Conservation (phyloP, 2,329 filamentous ascomycete genomes). For the Stagonosporopsis chrysanthemi region DNA sequence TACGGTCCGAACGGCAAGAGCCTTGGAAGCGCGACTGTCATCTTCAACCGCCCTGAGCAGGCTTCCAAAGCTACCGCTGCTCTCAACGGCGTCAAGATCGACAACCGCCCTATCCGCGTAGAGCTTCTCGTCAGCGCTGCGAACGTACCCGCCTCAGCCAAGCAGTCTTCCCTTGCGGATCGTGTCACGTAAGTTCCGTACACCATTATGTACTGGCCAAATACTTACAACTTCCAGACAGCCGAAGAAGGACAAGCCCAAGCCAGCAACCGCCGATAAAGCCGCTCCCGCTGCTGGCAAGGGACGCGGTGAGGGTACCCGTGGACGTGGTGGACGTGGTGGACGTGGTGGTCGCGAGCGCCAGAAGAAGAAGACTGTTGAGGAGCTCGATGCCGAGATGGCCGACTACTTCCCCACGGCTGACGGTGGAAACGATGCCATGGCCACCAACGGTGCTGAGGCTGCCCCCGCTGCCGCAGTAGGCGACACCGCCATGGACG, state of each 20-base stretch:
- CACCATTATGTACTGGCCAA: not conserved
- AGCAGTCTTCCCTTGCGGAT: conserved; percentile 77
- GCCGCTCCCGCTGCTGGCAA: conserved; percentile 58
- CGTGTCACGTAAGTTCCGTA: conserved; percentile 73
- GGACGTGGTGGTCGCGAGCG: conserved; percentile 56
- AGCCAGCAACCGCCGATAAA: conserved; percentile 81
- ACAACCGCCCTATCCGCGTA: conserved; percentile 91
- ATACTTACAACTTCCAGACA: conserved; percentile 57
- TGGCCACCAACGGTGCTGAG: conserved; percentile 53
- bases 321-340: conserved; percentile 59
- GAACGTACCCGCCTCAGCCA: conserved; percentile 71
- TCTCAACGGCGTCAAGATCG: conserved; percentile 88
- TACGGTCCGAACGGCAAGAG: conserved; percentile 93
- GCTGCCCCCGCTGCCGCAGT: conserved; percentile 54
- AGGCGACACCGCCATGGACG: conserved; percentile 51
- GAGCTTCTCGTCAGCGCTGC: conserved; percentile 87
- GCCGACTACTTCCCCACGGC: conserved; percentile 82
- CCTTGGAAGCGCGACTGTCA: conserved; percentile 89
- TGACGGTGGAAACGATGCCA: conserved; percentile 54
- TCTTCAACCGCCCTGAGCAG: conserved; percentile 80
- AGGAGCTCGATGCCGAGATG: conserved; percentile 98
- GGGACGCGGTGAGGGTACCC: conserved; percentile 52
- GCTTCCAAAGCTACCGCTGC: conserved; percentile 84
- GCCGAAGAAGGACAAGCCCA: conserved; percentile 66
- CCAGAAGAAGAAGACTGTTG: conserved; percentile 88